phyloP scores from a whole-genome alignment of 129 eudicot genomes.

The Logfia minima region DNA sequence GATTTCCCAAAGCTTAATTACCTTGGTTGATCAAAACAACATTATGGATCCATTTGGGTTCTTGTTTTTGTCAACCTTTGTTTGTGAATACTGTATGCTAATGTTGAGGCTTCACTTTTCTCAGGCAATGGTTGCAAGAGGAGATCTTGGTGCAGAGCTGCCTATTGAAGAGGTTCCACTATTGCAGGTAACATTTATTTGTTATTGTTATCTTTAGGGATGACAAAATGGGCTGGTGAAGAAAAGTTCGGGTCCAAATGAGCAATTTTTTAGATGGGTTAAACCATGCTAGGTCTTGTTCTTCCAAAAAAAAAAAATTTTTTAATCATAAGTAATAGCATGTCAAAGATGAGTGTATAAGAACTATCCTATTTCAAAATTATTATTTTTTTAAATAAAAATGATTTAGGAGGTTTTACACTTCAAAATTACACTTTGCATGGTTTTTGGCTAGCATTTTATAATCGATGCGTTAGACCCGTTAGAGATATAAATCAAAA shows the following conservation, averaged over 20 bases:
- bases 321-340: neutral
- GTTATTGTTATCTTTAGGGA: neutral
- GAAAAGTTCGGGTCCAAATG: neutral
- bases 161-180: constrained; percentile 99
- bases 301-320: neutral
- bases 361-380: neutral
- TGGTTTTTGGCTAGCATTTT: neutral
- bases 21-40: constrained; percentile 2
- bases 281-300: neutral
- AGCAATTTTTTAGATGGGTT: neutral
- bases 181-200: constrained; percentile 62
- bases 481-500: neutral
- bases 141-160: constrained; percentile 97
- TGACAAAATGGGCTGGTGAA: neutral
- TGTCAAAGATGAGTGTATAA: neutral
- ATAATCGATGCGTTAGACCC: neutral
- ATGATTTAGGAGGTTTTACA: neutral
- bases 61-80: neutral
- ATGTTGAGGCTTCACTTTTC: constrained; percentile 18
- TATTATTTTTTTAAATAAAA: too few relatives aligned
- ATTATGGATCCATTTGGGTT: neutral
- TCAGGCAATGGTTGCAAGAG: constrained; percentile 97
- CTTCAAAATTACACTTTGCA: neutral
- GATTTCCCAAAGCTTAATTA: neutral
- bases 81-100: neutral